Conservation (phyloP, 2,329 filamentous ascomycete genomes). For the Leptosphaerulina australis region DNA sequence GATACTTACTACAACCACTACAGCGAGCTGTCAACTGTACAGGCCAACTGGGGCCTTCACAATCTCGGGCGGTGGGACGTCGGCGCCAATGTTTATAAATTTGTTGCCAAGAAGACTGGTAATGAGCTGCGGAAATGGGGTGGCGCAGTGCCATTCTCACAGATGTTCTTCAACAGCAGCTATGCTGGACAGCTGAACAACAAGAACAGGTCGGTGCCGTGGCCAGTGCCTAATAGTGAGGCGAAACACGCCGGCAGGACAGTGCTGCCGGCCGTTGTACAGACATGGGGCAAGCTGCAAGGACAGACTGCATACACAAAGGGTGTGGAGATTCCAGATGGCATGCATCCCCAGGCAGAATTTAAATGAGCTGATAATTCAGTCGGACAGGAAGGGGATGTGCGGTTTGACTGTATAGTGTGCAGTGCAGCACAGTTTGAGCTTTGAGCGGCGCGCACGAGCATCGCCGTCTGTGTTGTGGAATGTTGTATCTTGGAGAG, state of each 20-base stretch:
- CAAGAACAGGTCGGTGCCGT: constrained; percentile 34
- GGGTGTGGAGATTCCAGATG: constrained; percentile 43
- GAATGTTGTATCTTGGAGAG: too few species aligned
- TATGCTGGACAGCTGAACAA: constrained; percentile 44
- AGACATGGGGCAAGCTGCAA: constrained; percentile 33
- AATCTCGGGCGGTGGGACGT: constrained; percentile 56
- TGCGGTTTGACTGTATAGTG: too few species aligned
- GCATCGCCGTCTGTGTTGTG: too few species aligned
- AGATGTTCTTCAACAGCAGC: constrained; percentile 43
- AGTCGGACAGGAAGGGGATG: too few species aligned
- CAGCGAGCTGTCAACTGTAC: constrained; percentile 52
- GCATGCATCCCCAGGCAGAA: constrained; percentile 41
- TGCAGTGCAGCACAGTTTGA: too few species aligned
- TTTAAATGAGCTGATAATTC: too few species aligned
- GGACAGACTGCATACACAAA: constrained; percentile 37
- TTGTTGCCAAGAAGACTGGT: constrained; percentile 38
- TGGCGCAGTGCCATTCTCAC: constrained; percentile 34
- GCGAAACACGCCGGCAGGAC: constrained; percentile 35
- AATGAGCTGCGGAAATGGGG: constrained; percentile 34
- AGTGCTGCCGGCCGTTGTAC: constrained; percentile 32
- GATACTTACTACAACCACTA: constrained; percentile 61
- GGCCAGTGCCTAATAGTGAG: constrained; percentile 38
- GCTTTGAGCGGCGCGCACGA: too few species aligned
- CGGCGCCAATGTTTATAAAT: constrained; percentile 54
- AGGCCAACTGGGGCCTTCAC: constrained; percentile 54